Base-by-base conservation (phyloP, 768 basidiomycete species). In the Boletus subparvulus region DNA sequence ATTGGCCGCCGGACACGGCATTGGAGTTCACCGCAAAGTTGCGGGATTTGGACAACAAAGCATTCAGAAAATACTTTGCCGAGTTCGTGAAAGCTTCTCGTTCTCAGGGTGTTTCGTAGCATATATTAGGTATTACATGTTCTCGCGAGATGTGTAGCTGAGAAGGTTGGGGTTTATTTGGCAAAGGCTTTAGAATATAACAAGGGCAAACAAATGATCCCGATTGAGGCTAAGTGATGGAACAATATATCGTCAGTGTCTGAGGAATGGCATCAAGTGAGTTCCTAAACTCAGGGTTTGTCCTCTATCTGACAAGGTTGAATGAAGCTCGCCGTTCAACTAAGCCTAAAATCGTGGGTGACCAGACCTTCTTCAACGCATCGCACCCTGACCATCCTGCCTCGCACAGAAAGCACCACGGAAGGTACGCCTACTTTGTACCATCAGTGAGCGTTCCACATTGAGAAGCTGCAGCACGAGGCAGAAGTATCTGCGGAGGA, bases 21-120 rank as follows among this genome's bases (percentile, higher is more conserved):
- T 59, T 86, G 43, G 89, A 94, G 61, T 92, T 97, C 60, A 82
- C 86, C 2, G 80, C 80, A 17, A 91, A 91, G 69, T 71, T 94
- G 63, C 81, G 85, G 56, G 85, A 85, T 69, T 72, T 88, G 54
- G 92, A 94, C 66, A 76, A 78, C 61, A 92, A 88, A 69, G 75
- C 71, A 36, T 94, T 94, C 75, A 80, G 88, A 65, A 93, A 90
- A 78, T 94, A 91, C 73, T 93, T 92, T 72, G 82, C 87, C 26
- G 92, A 93, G 65, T 84, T 93, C 64, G 86, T 94, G 46, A 83
- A 85, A 53, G 81, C 86, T 48, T 88, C 87, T 47, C 84, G 88
- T 58, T 75, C 81, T 55, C 72, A 68, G 55, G 73, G 66, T 21
- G 61, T 75, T 56, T 82, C 84, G 75, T 87, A 81, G 77, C 69